Conservation (phyloP, 2,329 filamentous ascomycete species). For the Colletotrichum higginsianum region DNA sequence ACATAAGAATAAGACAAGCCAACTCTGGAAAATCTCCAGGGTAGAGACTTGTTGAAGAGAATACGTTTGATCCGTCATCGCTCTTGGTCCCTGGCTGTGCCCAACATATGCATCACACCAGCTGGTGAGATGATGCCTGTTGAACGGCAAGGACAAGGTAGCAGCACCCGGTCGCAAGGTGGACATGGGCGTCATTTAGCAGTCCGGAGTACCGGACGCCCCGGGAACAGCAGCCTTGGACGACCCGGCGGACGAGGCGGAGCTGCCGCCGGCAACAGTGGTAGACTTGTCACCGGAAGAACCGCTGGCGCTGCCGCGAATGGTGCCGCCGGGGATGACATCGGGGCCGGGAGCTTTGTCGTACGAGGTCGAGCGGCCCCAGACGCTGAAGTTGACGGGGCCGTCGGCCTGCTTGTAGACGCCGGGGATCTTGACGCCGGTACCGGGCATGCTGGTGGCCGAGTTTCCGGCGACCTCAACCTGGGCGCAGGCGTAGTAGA, state of each 20-base stretch:
- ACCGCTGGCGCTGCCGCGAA: constrained; percentile 36
- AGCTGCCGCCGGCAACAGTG: constrained; percentile 6
- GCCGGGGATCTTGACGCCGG: constrained; percentile 57
- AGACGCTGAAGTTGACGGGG: constrained; percentile 34
- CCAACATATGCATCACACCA: neutral
- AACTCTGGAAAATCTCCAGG: no score
- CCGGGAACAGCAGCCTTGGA: constrained; percentile 3
- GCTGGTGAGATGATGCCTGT: neutral
- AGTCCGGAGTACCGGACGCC: neutral
- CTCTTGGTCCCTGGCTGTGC: neutral
- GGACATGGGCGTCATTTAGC: neutral
- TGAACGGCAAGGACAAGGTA: neutral
- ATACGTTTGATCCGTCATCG: neutral
- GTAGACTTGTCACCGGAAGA: constrained; percentile 27
- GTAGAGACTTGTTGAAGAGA: neutral
- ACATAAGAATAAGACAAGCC: constrained; percentile 3
- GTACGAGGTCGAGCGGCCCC: constrained; percentile 23
- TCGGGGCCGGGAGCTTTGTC: constrained; percentile 14
- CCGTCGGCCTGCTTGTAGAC: constrained; percentile 45
- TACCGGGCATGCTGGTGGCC: constrained; percentile 32
- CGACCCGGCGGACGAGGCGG: neutral
- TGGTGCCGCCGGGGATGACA: constrained; percentile 38
- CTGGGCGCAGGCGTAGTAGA: constrained; percentile 63
- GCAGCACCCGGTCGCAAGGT: neutral
- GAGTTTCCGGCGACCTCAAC: constrained; percentile 53